Percentiles rank a stretch among this genome's conserved stretches.
Evolutionary conservation across 2,329 filamentous ascomycete genomes (phyloP).

Genomic region (Exophiala bonariae): DNA sequence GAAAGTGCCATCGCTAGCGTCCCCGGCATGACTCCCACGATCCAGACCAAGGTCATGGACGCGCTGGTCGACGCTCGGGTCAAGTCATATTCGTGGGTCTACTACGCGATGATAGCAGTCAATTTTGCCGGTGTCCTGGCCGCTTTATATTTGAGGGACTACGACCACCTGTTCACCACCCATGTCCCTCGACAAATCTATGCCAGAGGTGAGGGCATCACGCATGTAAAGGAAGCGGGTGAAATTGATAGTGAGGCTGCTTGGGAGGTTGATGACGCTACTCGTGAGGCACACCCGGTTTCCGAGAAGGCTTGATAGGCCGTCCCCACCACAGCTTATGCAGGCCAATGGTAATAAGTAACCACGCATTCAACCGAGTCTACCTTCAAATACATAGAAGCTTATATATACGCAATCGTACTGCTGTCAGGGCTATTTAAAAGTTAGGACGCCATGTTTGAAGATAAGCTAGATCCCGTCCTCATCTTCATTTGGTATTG

Average conservation of each 20-base stretch:
- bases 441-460: too few species aligned
- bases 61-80: constrained; percentile 21
- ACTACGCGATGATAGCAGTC: constrained; percentile 28
- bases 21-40: constrained; percentile 20
- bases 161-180: constrained; percentile 27
- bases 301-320: not conserved
- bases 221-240: not conserved
- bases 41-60: constrained; percentile 12
- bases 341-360: not conserved
- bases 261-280: constrained; percentile 1
- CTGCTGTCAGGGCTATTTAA: too few species aligned
- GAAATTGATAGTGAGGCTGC: not conserved
- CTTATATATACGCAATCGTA: too few species aligned
- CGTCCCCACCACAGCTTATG: not conserved
- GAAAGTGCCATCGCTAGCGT: constrained; percentile 20
- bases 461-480: too few species aligned
- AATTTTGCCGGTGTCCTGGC: constrained; percentile 21
- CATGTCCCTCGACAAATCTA: constrained; percentile 19
- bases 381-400: too few species aligned
- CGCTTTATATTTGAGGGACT: constrained; percentile 21
- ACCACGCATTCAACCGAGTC: too few species aligned
- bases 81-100: constrained; percentile 27
- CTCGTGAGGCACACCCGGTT: not conserved
- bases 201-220: not conserved
- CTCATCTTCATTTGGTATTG: too few species aligned